These are phyloP conservation scores for Fusarium stilboides DNA, from an alignment of 2,329 filamentous ascomycete species.

Conservation along the genomic window DNA sequence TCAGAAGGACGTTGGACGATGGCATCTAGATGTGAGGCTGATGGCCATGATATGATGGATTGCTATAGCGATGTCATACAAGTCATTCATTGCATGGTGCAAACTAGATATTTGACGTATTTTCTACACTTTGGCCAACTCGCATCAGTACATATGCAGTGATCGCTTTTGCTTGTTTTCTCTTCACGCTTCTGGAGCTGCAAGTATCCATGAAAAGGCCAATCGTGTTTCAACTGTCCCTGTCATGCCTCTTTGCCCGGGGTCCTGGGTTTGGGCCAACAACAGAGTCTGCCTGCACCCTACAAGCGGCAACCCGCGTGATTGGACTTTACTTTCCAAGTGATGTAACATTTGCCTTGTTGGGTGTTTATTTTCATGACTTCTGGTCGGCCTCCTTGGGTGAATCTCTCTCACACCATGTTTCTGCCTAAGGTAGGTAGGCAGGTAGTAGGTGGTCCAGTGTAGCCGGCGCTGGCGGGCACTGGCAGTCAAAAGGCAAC, in stretches of 20 bases:
- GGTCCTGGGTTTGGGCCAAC: neutral
- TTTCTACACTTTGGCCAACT: constrained; percentile 16
- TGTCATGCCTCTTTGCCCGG: neutral
- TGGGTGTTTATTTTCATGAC: neutral
- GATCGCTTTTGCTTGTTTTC: neutral
- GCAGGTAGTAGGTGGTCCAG: no score
- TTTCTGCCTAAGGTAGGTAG: neutral
- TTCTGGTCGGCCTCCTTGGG: neutral
- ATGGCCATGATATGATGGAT: neutral
- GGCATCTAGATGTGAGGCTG: constrained; percentile 8
- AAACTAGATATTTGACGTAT: constrained; percentile 23
- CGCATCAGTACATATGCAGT: neutral
- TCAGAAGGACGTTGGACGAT: constrained; percentile 1
- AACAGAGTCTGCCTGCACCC: neutral
- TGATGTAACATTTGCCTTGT: neutral
- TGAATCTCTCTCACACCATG: neutral
- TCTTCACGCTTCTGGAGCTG: neutral
- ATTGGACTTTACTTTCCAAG: neutral
- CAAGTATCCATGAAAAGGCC: neutral
- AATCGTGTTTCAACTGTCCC: neutral
- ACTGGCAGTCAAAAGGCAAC: neutral
- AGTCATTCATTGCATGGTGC: constrained; percentile 8
- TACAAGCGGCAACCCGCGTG: neutral
- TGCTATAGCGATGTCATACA: constrained; percentile 5
- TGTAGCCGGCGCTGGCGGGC: neutral